Evolutionary conservation across 768 basidiomycete species (phyloP).

Genomic region (Arthromyces matolae): DNA sequence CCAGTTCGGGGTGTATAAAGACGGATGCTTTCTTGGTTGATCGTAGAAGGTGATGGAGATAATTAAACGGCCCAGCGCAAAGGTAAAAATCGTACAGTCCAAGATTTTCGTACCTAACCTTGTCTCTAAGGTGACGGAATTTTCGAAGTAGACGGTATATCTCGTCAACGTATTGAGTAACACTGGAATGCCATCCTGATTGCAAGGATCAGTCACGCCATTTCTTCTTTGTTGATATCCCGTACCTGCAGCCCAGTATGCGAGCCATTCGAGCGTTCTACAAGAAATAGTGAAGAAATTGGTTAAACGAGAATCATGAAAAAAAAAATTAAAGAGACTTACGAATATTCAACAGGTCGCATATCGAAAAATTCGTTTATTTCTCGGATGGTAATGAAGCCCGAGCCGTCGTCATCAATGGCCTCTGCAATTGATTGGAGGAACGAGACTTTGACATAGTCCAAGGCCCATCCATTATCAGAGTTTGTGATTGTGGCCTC

Average conservation of each 20-base stretch:
- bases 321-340: too few relatives aligned
- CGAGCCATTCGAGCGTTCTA: not conserved
- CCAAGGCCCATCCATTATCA: too few relatives aligned
- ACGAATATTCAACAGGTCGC: too few relatives aligned
- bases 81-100: not conserved
- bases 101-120: not conserved
- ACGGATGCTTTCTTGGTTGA: not conserved
- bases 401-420: too few relatives aligned
- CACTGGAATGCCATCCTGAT: slow-evolving; percentile 1
- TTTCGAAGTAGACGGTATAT: not conserved
- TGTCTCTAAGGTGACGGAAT: not conserved
- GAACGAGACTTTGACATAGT: too few relatives aligned
- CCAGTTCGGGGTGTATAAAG: not conserved
- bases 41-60: not conserved
- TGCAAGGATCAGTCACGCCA: not conserved
- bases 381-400: too few relatives aligned
- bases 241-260: slow-evolving; percentile 4
- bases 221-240: too few relatives aligned
- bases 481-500: too few relatives aligned
- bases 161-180: not conserved
- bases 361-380: too few relatives aligned
- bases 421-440: too few relatives aligned
- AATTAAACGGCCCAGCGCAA: not conserved
- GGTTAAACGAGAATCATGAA: too few relatives aligned
- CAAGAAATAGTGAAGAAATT: not conserved